phyloP scores from a whole-genome alignment of 257 asterid species.

The Ilex aquifolium region DNA sequence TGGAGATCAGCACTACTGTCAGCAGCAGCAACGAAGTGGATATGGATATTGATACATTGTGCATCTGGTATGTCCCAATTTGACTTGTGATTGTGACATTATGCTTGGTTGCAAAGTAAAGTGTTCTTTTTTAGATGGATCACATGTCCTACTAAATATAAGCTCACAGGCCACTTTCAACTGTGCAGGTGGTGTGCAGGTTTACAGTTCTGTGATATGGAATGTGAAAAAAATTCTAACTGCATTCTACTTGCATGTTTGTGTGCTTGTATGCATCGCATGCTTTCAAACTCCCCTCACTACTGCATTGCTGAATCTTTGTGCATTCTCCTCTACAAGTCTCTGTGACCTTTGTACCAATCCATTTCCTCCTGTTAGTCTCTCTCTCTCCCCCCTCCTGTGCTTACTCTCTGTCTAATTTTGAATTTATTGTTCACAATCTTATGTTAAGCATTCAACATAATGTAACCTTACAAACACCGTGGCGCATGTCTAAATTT shows the following conservation, averaged over 20 bases:
- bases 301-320: conserved; percentile 1
- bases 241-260: too few relatives aligned
- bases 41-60: conserved; percentile 35
- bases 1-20: conserved; percentile 25
- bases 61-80: conserved; percentile 53
- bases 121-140: conserved; percentile 11
- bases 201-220: conserved; percentile 71
- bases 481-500: too few relatives aligned
- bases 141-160: conserved; percentile 22
- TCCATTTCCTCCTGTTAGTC: background rate
- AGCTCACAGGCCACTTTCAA: conserved; percentile 91
- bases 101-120: conserved; percentile 2
- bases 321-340: background rate
- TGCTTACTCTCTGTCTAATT: background rate
- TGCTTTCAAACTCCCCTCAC: conserved; percentile 15
- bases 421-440: too few relatives aligned
- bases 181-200: conserved; percentile 99
- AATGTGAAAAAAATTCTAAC: conserved; percentile 28
- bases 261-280: background rate
- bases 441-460: too few relatives aligned
- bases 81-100: conserved; percentile 8
- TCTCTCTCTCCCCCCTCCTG: too few relatives aligned
- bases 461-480: too few relatives aligned
- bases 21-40: conserved; percentile 29
- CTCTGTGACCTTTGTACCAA: background rate